A percentile compares a stretch with the other conserved stretches of the same genome.
Evolutionary conservation across 2,329 filamentous ascomycete species (phyloP).

Genomic region (Beauveria australis): DNA sequence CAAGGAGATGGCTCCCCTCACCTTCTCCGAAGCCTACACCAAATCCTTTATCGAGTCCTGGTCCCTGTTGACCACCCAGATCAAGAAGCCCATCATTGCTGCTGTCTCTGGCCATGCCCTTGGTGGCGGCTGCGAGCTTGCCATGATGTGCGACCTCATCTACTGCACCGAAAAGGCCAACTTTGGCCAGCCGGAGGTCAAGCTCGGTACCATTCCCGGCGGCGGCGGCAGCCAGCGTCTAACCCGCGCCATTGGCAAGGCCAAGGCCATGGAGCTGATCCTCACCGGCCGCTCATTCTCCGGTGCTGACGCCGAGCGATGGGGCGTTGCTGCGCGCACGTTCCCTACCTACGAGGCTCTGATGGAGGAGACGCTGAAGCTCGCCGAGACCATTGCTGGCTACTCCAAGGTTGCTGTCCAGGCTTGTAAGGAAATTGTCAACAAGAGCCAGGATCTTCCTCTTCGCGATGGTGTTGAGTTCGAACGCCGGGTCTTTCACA

Average conservation of each 20-base stretch:
- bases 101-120: constrained; percentile 93
- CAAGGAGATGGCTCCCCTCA: constrained; percentile 95
- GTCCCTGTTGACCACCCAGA: constrained; percentile 72
- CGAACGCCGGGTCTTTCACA: constrained; percentile 88
- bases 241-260: constrained; percentile 75
- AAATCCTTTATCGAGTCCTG: constrained; percentile 91
- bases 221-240: constrained; percentile 86
- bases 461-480: constrained; percentile 89
- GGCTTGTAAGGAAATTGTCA: constrained; percentile 95
- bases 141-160: constrained; percentile 94
- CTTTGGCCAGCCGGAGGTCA: constrained; percentile 96
- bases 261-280: constrained; percentile 84
- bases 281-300: constrained; percentile 78
- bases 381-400: constrained; percentile 81
- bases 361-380: constrained; percentile 71
- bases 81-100: constrained; percentile 91
- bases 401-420: constrained; percentile 82
- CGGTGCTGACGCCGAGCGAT: constrained; percentile 75
- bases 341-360: constrained; percentile 76
- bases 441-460: constrained; percentile 91
- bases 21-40: constrained; percentile 80
- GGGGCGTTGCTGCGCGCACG: constrained; percentile 79
- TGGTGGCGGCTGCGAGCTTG: constrained; percentile 90
- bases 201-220: constrained; percentile 85
- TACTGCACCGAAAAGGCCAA: constrained; percentile 82